Percentiles rank a stretch among this genome's conserved stretches.
Conservation (phyloP, 345 rosid genomes). For the Physaria fendleri region DNA sequence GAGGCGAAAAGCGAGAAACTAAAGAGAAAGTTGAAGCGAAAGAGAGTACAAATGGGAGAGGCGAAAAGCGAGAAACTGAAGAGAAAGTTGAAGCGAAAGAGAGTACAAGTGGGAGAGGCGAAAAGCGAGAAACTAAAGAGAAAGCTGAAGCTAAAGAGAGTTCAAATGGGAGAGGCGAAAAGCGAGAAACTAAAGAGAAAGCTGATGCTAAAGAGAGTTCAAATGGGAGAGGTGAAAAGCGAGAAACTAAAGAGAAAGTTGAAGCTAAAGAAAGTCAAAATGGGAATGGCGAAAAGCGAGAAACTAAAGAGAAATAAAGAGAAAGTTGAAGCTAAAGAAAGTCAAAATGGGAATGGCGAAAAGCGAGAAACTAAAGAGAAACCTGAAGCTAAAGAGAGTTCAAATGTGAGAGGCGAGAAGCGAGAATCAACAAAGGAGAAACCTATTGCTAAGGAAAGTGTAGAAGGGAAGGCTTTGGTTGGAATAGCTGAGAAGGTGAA, state of each 20-base stretch:
- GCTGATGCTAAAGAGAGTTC: neutral
- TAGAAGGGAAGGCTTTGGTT: neutral
- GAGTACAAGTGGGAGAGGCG: neutral
- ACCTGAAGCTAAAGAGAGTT: no score
- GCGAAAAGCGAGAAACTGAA: neutral
- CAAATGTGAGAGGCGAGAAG: no score
- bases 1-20: neutral
- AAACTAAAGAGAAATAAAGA: no score
- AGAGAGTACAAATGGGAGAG: conserved; percentile 5
- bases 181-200: neutral
- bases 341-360: no score
- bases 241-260: no score
- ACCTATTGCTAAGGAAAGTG: conserved; percentile 1
- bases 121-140: neutral
- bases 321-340: no score
- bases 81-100: neutral
- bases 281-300: no score
- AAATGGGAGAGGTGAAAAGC: conserved; percentile 1
- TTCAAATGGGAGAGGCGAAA: neutral
- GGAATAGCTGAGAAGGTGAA: conserved; percentile 24
- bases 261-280: no score
- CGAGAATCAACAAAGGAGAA: neutral
- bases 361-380: no score
- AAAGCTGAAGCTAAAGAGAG: neutral
- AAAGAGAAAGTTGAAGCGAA: neutral